These are phyloP conservation scores for Annulohypoxylon nitens DNA, from an alignment of 495 filamentous ascomycete species.

Conservation along the genomic window DNA sequence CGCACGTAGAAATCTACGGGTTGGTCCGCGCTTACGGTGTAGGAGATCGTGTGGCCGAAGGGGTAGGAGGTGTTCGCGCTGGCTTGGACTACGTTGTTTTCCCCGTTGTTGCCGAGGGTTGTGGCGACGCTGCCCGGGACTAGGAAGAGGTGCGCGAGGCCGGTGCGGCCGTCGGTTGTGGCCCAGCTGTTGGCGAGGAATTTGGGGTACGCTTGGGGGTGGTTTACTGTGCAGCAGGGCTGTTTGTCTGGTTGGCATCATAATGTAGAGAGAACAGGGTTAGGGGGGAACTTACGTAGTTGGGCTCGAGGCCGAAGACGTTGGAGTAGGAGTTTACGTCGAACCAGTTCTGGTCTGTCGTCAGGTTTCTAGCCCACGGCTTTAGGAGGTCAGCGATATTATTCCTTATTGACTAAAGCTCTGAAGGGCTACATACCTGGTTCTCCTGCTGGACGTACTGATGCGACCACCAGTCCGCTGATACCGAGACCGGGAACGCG, in stretches of 20 bases:
- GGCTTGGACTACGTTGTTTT: slow-evolving; percentile 20
- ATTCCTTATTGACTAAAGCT: not conserved
- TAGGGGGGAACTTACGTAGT: slow-evolving; percentile 43
- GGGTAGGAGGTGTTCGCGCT: slow-evolving; percentile 64
- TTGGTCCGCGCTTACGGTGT: slow-evolving; percentile 58
- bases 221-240: slow-evolving; percentile 75
- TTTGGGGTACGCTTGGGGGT: slow-evolving; percentile 72
- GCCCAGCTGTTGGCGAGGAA: slow-evolving; percentile 58
- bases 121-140: slow-evolving; percentile 48
- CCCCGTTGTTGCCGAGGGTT: slow-evolving; percentile 22
- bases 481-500: slow-evolving; percentile 67
- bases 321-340: slow-evolving; percentile 58
- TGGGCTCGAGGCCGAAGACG: slow-evolving; percentile 61
- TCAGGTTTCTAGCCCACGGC: slow-evolving; percentile 57
- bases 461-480: slow-evolving; percentile 71
- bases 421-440: slow-evolving; percentile 48
- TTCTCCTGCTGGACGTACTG: slow-evolving; percentile 72
- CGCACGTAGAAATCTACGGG: slow-evolving; percentile 65
- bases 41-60: slow-evolving; percentile 62
- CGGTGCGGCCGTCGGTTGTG: slow-evolving; percentile 41
- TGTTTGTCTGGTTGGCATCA: no score
- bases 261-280: no score
- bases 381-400: not conserved
- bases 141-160: slow-evolving; percentile 60
- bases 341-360: slow-evolving; percentile 59